A percentile compares a stretch with the other conserved stretches of the same genome.
Evolutionary conservation across 73 alveolate genomes (phyloP).

Genomic region (Stentor coeruleus): DNA sequence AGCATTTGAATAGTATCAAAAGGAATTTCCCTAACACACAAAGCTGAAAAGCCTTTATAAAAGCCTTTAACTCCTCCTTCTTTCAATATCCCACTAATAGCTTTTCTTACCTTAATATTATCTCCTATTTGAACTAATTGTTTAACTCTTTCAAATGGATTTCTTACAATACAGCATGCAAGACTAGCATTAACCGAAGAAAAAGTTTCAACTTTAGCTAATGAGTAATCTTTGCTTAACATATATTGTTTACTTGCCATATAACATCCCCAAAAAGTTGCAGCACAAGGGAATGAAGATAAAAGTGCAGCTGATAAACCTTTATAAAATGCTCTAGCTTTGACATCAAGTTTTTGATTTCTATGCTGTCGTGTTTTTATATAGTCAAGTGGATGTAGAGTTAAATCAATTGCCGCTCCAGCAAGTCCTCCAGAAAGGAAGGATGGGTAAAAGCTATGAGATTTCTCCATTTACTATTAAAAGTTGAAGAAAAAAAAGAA

Average conservation of each 20-base stretch:
- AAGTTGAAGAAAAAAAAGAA: too few relatives aligned
- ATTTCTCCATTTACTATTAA: too few relatives aligned
- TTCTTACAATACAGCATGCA: conserved; percentile 50
- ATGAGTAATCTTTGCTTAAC: neutral
- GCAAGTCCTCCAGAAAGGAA: conserved; percentile 63
- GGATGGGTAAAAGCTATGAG: neutral
- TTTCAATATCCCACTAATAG: conserved; percentile 32
- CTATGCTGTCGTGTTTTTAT: conserved; percentile 57
- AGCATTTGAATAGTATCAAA: conserved; percentile 54
- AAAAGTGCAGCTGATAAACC: conserved; percentile 54
- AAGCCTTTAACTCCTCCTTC: conserved; percentile 48
- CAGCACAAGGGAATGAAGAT: conserved; percentile 77
- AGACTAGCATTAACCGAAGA: conserved; percentile 52
- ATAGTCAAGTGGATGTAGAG: conserved; percentile 60
- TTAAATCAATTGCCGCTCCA: conserved; percentile 54
- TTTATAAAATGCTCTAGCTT: conserved; percentile 39
- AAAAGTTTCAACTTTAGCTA: conserved; percentile 22
- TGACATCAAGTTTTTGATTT: conserved; percentile 27
- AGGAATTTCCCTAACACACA: conserved; percentile 58
- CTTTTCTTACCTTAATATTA: conserved; percentile 30
- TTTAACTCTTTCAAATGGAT: conserved; percentile 67
- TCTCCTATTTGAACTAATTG: conserved; percentile 52
- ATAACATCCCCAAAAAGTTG: conserved; percentile 55
- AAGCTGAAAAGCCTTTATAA: conserved; percentile 51
- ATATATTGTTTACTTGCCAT: conserved; percentile 33